A percentile compares a stretch with the other conserved stretches of the same genome.
phyloP scores from a whole-genome alignment of 768 basidiomycete genomes.

The Amanita thiersii region DNA sequence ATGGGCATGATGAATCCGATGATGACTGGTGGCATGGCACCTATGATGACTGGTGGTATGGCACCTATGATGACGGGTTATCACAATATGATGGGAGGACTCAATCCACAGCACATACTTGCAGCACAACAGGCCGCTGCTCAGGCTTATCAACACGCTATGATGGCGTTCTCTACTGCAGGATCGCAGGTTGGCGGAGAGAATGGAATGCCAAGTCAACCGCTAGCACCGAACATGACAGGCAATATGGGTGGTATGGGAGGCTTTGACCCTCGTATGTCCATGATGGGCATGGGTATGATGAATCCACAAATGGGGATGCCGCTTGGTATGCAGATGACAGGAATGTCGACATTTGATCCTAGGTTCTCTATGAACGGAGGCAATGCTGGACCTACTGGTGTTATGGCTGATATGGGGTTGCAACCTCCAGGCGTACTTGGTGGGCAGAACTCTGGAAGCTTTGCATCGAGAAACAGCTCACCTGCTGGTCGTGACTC shows the following conservation, averaged over 20 bases:
- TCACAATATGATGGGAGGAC: slow-evolving; percentile 51
- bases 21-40: slow-evolving; percentile 36
- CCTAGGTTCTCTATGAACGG: slow-evolving; percentile 40
- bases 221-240: slow-evolving; percentile 39
- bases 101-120: slow-evolving; percentile 75
- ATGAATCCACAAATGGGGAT: slow-evolving; percentile 27
- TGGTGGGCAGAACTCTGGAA: slow-evolving; percentile 19
- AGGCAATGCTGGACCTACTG: slow-evolving; percentile 14
- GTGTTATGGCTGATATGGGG: slow-evolving; percentile 21
- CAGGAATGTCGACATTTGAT: slow-evolving; percentile 55
- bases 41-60: slow-evolving; percentile 34
- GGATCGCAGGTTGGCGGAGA: slow-evolving; percentile 66
- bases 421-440: slow-evolving; percentile 27
- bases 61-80: slow-evolving; percentile 41
- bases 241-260: slow-evolving; percentile 21
- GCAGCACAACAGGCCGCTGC: slow-evolving; percentile 80
- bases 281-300: slow-evolving; percentile 55
- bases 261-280: slow-evolving; percentile 69
- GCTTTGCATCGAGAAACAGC: slow-evolving; percentile 36
- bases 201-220: slow-evolving; percentile 28
- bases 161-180: slow-evolving; percentile 73
- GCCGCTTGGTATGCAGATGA: slow-evolving; percentile 50
- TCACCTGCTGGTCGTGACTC: slow-evolving; percentile 48
- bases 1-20: slow-evolving; percentile 33
- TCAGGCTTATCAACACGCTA: slow-evolving; percentile 84